Evolutionary conservation across 306 rosid genomes (phyloP), one percentile per base, ranked within the genome.

Genomic region (cucumber (Cucumis sativus)): DNA sequence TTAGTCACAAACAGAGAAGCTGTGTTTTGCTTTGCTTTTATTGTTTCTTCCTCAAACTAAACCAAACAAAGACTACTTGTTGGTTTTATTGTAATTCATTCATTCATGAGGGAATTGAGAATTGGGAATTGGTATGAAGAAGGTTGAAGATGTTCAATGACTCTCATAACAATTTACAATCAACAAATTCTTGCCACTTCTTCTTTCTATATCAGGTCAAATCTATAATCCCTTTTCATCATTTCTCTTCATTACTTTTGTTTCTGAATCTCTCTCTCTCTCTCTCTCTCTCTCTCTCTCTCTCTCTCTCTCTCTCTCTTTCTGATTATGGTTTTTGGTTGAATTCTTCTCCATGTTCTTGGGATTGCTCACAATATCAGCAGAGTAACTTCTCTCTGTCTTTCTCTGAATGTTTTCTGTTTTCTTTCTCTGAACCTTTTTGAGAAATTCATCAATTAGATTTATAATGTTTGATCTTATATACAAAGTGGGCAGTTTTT

Each of bases 31-130:
- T 33, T 82, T 82, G 77, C 86, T 83, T 84, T 84, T 85, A 72
- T 86, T 84, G 85, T 88, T 84, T 87, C 88, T 78, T 74, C 81
- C 79, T 58, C 69, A 39, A 56, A 76, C 1, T 59, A 69, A 69
- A 45, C 17, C 75, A 69, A 72, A 73, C 4, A 21, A 21, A 69
- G 60, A 49, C 41, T 14, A 10, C 13, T 41, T 33, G 4, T 10
- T 10, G 47, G 47, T 41, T 41, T 41, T 41, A 49, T 43, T 63
- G 8, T 64, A 6, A 45, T 25, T 51, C 25, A 72, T 28, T 35
- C 2, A 45, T 25, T 51, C 25, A 72, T 28, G 28, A 49, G 45
- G 76, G 60, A 49, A 51, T 49, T 71, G 13, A 1, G 20, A 11
- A 52, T 49, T 71, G 13, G 4, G 20, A 11, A 52, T 66, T 74